Evolutionary conservation across 148 eudicot species (phyloP).

Genomic region (Talinum fruticosum): DNA sequence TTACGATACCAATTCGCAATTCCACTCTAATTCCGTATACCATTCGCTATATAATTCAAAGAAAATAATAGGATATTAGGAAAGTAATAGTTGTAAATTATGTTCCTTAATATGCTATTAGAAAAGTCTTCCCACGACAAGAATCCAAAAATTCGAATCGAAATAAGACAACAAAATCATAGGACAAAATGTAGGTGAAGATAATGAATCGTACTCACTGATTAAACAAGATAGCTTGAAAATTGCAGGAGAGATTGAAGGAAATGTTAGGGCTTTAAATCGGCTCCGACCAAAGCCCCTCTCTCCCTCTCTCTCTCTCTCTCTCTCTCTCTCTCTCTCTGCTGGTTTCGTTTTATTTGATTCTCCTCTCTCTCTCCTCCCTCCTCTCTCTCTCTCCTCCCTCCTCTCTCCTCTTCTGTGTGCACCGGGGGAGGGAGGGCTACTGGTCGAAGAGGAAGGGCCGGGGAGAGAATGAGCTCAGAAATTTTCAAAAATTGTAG

Average conservation of each 20-base stretch:
- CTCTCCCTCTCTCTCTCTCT: not conserved
- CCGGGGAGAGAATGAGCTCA: not conserved
- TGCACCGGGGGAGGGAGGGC: too few relatives aligned
- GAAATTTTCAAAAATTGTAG: not conserved
- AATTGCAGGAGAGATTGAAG: not conserved
- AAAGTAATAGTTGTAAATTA: too few relatives aligned
- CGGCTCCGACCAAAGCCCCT: not conserved
- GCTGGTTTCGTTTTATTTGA: not conserved
- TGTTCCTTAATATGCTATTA: too few relatives aligned
- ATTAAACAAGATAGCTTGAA: not conserved
- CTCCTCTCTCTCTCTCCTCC: not conserved
- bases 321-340: not conserved
- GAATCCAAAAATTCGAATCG: not conserved
- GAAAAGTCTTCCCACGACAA: not conserved
- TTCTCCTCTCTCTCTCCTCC: not conserved
- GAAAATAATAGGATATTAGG: too few relatives aligned
- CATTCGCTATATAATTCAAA: not conserved
- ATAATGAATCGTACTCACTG: conserved; percentile 6
- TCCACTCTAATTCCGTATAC: not conserved
- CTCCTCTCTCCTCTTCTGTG: too few relatives aligned
- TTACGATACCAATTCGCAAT: not conserved
- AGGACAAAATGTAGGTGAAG: conserved; percentile 1
- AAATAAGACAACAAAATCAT: not conserved
- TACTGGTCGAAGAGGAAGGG: too few relatives aligned
- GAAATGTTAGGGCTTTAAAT: conserved; percentile 14